These are phyloP conservation scores for Dimocarpus longan DNA, from an alignment of 345 rosid genomes.

Conservation along the genomic window DNA sequence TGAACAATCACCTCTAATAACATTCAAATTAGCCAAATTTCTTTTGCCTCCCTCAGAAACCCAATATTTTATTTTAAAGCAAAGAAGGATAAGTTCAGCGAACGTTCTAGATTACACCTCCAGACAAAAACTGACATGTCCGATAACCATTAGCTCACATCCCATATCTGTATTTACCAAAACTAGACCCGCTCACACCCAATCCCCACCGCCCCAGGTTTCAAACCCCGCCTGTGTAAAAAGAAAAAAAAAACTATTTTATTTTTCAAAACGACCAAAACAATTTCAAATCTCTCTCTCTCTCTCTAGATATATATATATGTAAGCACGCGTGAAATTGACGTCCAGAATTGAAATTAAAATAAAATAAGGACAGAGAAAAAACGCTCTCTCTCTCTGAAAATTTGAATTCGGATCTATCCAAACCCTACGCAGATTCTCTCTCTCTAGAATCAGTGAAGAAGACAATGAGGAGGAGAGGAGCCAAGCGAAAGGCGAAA, in stretches of 20 bases:
- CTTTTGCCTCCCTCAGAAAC: too few species aligned
- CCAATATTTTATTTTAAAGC: too few species aligned
- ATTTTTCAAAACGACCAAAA: too few species aligned
- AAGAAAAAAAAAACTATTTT: too few species aligned
- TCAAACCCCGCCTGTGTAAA: background rate
- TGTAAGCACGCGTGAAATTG: constrained; percentile 11
- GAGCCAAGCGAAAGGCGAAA: constrained; percentile 44
- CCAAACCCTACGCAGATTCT: constrained; percentile 7
- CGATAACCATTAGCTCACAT: too few species aligned
- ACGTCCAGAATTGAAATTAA: constrained; percentile 8
- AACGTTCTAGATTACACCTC: too few species aligned
- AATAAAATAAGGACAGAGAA: background rate
- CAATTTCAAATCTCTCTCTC: background rate
- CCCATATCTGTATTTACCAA: background rate
- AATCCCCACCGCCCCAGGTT: background rate
- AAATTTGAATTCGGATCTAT: constrained; percentile 37
- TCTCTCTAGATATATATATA: too few species aligned
- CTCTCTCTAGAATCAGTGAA: background rate
- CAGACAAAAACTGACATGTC: too few species aligned
- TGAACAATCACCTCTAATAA: too few species aligned
- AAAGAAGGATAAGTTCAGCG: too few species aligned
- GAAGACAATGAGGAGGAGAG: constrained; percentile 41
- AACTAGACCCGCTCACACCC: background rate
- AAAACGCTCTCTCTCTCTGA: background rate
- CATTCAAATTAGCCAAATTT: too few species aligned